A percentile compares a stretch with the other conserved stretches of the same genome.
These are phyloP conservation scores for Diaporthe vaccinii DNA, from an alignment of 2,329 filamentous ascomycete genomes.

Conservation along the genomic window DNA sequence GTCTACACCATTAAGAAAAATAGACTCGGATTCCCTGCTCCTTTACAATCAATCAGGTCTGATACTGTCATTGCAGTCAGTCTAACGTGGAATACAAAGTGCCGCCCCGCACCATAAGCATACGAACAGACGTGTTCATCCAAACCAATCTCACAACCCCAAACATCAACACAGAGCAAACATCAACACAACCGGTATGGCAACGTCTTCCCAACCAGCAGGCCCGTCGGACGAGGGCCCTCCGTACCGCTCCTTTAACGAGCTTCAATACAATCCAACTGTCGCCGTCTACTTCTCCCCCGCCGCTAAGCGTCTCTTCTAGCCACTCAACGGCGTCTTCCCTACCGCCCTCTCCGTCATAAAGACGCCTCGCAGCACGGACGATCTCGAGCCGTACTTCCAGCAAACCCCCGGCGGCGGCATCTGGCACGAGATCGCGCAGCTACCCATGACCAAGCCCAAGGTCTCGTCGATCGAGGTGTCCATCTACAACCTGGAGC, in stretches of 20 bases:
- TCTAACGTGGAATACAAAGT: too few species aligned
- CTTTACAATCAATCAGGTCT: too few species aligned
- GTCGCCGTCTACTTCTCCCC: slow-evolving; percentile 41
- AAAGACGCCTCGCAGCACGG: slow-evolving; percentile 40
- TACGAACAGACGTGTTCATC: too few species aligned
- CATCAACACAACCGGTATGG: neutral
- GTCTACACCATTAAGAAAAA: too few species aligned
- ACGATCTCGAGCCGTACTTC: slow-evolving; percentile 46
- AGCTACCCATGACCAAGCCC: slow-evolving; percentile 47
- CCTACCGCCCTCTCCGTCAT: slow-evolving; percentile 46
- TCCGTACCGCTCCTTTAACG: slow-evolving; percentile 43
- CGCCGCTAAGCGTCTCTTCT: slow-evolving; percentile 45
- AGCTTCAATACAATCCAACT: slow-evolving; percentile 40
- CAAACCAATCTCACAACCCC: too few species aligned
- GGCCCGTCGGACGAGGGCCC: slow-evolving; percentile 13
- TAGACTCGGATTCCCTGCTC: too few species aligned
- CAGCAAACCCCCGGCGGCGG: slow-evolving; percentile 40
- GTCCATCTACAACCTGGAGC: slow-evolving; percentile 44
- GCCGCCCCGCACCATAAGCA: too few species aligned
- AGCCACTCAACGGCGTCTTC: slow-evolving; percentile 45
- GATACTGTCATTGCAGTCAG: too few species aligned
- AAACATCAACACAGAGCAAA: neutral
- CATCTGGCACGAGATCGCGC: slow-evolving; percentile 47
- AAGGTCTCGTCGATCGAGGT: slow-evolving; percentile 48
- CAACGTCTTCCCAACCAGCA: slow-evolving; percentile 7